phyloP scores from a whole-genome alignment of 768 basidiomycete genomes.

The Pulveroboletus ravenelii region DNA sequence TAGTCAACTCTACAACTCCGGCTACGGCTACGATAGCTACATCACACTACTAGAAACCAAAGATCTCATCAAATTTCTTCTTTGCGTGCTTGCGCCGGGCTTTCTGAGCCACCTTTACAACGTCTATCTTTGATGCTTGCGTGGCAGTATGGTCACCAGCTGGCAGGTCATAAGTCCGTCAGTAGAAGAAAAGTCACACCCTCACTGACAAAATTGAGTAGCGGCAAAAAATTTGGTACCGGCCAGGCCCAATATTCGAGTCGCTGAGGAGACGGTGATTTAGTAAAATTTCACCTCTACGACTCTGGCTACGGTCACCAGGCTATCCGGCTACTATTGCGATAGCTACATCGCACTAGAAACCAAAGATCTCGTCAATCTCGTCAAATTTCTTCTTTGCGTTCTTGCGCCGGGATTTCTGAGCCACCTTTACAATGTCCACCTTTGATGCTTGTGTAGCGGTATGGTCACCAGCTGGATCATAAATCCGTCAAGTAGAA shows the following conservation, averaged over 20 bases:
- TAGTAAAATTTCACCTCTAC: too few relatives aligned
- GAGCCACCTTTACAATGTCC: not conserved
- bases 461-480: not conserved
- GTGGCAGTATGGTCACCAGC: not conserved
- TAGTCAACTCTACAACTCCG: not conserved
- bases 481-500: not conserved
- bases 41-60: constrained; percentile 19
- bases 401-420: constrained; percentile 15
- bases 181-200: constrained; percentile 1
- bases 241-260: too few relatives aligned
- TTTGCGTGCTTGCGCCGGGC: constrained; percentile 11
- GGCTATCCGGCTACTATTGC: not conserved
- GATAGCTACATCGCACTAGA: constrained; percentile 4
- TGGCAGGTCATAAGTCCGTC: constrained; percentile 1
- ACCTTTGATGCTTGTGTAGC: not conserved
- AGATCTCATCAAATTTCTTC: constrained; percentile 21
- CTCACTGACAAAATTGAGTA: not conserved
- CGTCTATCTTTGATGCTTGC: not conserved
- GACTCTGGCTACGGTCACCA: not conserved
- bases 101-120: constrained; percentile 1
- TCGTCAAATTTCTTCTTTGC: constrained; percentile 20
- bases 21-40: not conserved
- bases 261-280: too few relatives aligned
- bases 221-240: not conserved
- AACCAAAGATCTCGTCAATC: constrained; percentile 27